Conservation (phyloP, 1,284 basidiomycete genomes). For the Trametes polyzona region DNA sequence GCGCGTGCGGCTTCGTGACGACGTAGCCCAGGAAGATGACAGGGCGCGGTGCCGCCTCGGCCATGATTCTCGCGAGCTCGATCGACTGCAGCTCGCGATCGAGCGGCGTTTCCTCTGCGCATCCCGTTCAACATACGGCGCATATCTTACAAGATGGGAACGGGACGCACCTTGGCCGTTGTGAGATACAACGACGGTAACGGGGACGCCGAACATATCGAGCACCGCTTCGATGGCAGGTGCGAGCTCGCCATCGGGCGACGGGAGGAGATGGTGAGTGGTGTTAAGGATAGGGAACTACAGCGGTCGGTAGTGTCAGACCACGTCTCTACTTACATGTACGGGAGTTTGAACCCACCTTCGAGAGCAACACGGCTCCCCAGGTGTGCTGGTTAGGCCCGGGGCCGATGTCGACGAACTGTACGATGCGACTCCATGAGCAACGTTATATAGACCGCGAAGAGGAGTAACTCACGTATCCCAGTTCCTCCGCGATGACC, state of each 20-base stretch:
- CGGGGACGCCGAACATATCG: conserved; percentile 80
- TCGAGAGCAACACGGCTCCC: conserved; percentile 85
- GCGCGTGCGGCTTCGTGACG: conserved; percentile 78
- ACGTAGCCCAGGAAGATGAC: conserved; percentile 89
- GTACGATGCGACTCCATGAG: background rate
- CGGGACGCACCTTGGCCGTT: conserved; percentile 82
- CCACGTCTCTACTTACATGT: background rate
- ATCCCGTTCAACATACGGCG: background rate
- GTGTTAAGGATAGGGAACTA: conserved; percentile 92
- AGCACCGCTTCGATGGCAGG: conserved; percentile 91
- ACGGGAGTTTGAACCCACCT: conserved; percentile 45
- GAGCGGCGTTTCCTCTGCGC: conserved; percentile 80
- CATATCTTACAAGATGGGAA: background rate
- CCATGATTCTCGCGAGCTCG: conserved; percentile 83
- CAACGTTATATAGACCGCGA: conserved; percentile 9
- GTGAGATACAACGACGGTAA: conserved; percentile 87
- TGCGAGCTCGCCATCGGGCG: conserved; percentile 87
- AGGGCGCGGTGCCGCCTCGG: conserved; percentile 73
- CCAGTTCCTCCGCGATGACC: conserved; percentile 77
- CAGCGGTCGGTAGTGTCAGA: background rate
- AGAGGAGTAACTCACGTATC: conserved; percentile 62
- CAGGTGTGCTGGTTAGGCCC: conserved; percentile 92
- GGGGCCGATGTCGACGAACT: conserved; percentile 85
- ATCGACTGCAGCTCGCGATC: conserved; percentile 89
- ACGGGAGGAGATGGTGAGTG: conserved; percentile 89